phyloP scores from a whole-genome alignment of 2,329 filamentous ascomycete genomes.

The Pseudocercospora vitis region DNA sequence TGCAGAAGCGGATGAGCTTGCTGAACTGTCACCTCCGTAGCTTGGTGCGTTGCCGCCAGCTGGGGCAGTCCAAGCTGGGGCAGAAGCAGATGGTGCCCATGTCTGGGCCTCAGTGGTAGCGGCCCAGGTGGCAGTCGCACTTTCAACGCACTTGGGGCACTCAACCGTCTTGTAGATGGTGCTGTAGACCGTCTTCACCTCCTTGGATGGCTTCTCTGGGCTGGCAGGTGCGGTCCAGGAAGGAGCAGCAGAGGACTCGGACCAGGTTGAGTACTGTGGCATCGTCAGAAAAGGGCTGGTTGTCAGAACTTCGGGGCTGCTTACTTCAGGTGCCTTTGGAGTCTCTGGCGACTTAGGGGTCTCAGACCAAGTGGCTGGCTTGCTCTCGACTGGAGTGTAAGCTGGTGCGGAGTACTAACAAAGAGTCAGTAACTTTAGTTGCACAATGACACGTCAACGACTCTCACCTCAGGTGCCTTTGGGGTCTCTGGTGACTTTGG shows the following conservation, averaged over 20 bases:
- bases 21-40: too few species aligned
- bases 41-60: too few species aligned
- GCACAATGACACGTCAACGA: background rate
- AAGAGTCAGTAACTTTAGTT: too few species aligned
- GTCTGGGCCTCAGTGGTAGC: too few species aligned
- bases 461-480: background rate
- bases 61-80: too few species aligned
- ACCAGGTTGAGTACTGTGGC: constrained; percentile 4
- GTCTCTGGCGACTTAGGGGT: constrained; percentile 6
- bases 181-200: constrained; percentile 10
- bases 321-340: constrained; percentile 1
- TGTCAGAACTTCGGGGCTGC: background rate
- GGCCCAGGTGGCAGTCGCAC: constrained; percentile 3
- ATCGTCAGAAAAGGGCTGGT: background rate
- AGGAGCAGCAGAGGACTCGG: background rate
- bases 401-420: background rate
- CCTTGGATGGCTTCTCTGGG: constrained; percentile 3
- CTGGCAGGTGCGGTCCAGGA: background rate
- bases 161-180: constrained; percentile 4
- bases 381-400: background rate
- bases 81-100: too few species aligned
- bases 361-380: background rate
- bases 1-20: too few species aligned
- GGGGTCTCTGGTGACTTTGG: constrained; percentile 4
- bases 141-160: background rate